Evolutionary conservation across 108 stramenopile species (phyloP), one percentile per base, ranked within the genome.

Genomic region (Cyclotella distinguenda): DNA sequence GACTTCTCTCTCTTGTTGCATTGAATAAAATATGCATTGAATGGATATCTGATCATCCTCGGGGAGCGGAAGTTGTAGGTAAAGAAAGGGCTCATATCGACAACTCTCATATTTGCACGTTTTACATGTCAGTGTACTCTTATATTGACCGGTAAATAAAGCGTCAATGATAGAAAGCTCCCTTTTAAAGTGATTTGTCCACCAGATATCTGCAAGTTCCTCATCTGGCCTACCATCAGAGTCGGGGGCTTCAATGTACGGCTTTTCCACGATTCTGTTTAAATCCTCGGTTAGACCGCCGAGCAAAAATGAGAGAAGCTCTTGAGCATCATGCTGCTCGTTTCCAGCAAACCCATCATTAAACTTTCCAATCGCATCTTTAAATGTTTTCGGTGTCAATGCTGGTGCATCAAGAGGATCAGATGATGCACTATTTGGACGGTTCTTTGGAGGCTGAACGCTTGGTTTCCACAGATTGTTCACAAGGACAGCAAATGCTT

Each of bases 251-350:
- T 95, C 91, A 39, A 95, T 89, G 79, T 99, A 99, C 18, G 99
- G 97, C 80, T 99, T 99, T 56, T 90, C 80, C 55, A 85, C 66
- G 25, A 97, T 90, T 39, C 98, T 86, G 56, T 99, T 99, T 64
- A 99, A 82, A 77, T 99, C 99, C 49, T 98, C 97, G 38, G 90
- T 87, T 3, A 99, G 81, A 27, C 97, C 97, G 49, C 78, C 94
- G 10, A 99, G 78, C 38, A 96, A 49, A 59, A 93, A 95, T 3
- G 88, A 79, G 19, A 97, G 82, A 35, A 98, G 74, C 57, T 98
- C 98, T 84, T 99, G 97, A 25, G 95, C 93, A 80, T 99, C 98
- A 59, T 99, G 97, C 72, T 99, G 98, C 59, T 96, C 96, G 58
- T 93, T 95, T 21, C 97, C 97, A 8, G 90, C 72, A 63, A 98